These are phyloP conservation scores for Dactylella cylindrospora DNA, from an alignment of 2,329 filamentous ascomycete genomes.

Conservation along the genomic window DNA sequence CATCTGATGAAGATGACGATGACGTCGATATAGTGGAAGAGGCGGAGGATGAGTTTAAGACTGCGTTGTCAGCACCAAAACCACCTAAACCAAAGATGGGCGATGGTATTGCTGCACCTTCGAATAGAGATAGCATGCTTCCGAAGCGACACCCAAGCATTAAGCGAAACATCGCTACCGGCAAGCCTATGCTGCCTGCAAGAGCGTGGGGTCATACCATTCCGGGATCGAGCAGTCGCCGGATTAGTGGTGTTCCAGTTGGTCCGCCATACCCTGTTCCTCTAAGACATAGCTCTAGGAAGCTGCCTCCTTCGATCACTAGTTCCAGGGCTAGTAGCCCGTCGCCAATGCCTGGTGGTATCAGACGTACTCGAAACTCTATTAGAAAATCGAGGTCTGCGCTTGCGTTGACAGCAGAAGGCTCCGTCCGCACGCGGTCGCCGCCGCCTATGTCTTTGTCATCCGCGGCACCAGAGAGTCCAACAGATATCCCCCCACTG, in stretches of 20 bases:
- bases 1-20: slow-evolving; percentile 65
- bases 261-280: slow-evolving; percentile 88
- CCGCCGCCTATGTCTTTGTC: slow-evolving; percentile 68
- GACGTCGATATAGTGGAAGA: slow-evolving; percentile 61
- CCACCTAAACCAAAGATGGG: slow-evolving; percentile 52
- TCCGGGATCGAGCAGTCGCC: slow-evolving; percentile 40
- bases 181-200: slow-evolving; percentile 47
- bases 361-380: slow-evolving; percentile 49
- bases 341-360: slow-evolving; percentile 55
- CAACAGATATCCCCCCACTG: slow-evolving; percentile 64
- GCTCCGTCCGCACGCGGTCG: slow-evolving; percentile 60
- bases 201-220: slow-evolving; percentile 30
- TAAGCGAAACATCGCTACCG: slow-evolving; percentile 52
- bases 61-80: slow-evolving; percentile 65
- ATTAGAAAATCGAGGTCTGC: slow-evolving; percentile 85
- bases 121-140: slow-evolving; percentile 34
- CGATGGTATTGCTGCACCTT: slow-evolving; percentile 14
- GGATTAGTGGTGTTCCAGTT: slow-evolving; percentile 47
- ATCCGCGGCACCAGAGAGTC: slow-evolving; percentile 68
- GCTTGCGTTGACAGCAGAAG: slow-evolving; percentile 63
- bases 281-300: slow-evolving; percentile 80
- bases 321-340: slow-evolving; percentile 59
- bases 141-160: slow-evolving; percentile 52
- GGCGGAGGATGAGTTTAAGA: slow-evolving; percentile 69
- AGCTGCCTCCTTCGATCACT: slow-evolving; percentile 70